These are phyloP conservation scores for Botrytis cinerea DNA, from an alignment of 2,329 filamentous ascomycete genomes.

Conservation along the genomic window DNA sequence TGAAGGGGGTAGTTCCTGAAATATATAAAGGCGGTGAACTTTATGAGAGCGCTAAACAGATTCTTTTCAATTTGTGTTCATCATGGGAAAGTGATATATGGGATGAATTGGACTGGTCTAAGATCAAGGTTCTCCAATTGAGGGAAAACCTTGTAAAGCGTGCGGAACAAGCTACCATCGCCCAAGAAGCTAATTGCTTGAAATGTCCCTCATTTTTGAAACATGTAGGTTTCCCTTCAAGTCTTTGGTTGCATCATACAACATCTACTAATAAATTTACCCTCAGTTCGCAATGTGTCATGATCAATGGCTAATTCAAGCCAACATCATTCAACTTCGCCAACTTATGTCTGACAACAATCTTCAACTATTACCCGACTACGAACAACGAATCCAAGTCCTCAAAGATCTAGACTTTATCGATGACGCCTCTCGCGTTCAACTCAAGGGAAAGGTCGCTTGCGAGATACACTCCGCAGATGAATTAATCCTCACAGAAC, in stretches of 20 bases:
- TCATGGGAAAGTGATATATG: slow-evolving; percentile 75
- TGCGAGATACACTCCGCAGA: slow-evolving; percentile 98
- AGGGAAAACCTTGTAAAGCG: slow-evolving; percentile 78
- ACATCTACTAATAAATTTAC: not conserved
- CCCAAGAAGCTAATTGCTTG: slow-evolving; percentile 65
- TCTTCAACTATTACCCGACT: slow-evolving; percentile 91
- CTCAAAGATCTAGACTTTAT: slow-evolving; percentile 91
- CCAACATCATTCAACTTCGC: slow-evolving; percentile 85
- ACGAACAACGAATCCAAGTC: slow-evolving; percentile 91
- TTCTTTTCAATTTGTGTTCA: slow-evolving; percentile 67
- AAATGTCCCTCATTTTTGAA: slow-evolving; percentile 79
- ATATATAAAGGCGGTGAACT: slow-evolving; percentile 57
- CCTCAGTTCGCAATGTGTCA: slow-evolving; percentile 88
- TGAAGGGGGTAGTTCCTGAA: slow-evolving; percentile 60
- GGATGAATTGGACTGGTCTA: slow-evolving; percentile 81
- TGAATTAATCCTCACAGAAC: slow-evolving; percentile 91
- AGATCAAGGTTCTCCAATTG: slow-evolving; percentile 79
- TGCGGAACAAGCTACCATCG: slow-evolving; percentile 59
- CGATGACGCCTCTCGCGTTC: slow-evolving; percentile 81
- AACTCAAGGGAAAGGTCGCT: slow-evolving; percentile 96
- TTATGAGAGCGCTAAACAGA: slow-evolving; percentile 60
- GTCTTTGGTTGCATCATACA: not conserved
- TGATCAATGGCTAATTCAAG: slow-evolving; percentile 93
- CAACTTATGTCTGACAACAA: slow-evolving; percentile 95
- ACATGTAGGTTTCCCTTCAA: slow-evolving; percentile 64